Conservation (phyloP, 73 alveolate genomes). For the Paramecium biaurelia region DNA sequence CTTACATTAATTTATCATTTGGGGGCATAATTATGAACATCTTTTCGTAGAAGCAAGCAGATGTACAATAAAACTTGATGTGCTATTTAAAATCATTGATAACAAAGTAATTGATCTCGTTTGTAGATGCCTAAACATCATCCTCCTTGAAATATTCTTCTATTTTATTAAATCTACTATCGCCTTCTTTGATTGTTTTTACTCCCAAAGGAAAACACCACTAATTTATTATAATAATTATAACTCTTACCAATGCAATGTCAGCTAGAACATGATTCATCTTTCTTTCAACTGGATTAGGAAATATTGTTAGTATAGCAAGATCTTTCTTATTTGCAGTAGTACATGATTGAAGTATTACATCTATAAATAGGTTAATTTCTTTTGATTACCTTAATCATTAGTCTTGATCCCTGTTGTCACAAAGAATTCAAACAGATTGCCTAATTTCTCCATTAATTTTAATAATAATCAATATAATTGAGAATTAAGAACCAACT, state of each 20-base stretch:
- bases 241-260: background rate
- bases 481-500: background rate
- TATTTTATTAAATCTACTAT: background rate
- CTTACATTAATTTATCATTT: conserved; percentile 25
- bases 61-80: conserved; percentile 30
- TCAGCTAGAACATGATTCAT: conserved; percentile 28
- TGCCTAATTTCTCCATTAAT: conserved; percentile 47
- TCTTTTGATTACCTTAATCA: conserved; percentile 1
- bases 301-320: conserved; percentile 33
- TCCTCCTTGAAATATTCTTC: conserved; percentile 39
- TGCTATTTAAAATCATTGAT: conserved; percentile 32
- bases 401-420: conserved; percentile 38
- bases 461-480: background rate
- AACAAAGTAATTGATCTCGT: conserved; percentile 46
- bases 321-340: conserved; percentile 11
- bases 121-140: background rate
- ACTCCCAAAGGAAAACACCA: conserved; percentile 57
- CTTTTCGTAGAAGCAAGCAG: conserved; percentile 30
- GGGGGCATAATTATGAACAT: conserved; percentile 20
- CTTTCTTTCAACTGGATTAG: conserved; percentile 49
- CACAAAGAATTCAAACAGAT: conserved; percentile 46
- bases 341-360: background rate
- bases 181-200: conserved; percentile 2
- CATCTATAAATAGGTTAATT: background rate
- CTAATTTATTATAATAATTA: background rate